Conservation (phyloP, 805 yeast genomes). For the Teunomyces tritomae region DNA sequence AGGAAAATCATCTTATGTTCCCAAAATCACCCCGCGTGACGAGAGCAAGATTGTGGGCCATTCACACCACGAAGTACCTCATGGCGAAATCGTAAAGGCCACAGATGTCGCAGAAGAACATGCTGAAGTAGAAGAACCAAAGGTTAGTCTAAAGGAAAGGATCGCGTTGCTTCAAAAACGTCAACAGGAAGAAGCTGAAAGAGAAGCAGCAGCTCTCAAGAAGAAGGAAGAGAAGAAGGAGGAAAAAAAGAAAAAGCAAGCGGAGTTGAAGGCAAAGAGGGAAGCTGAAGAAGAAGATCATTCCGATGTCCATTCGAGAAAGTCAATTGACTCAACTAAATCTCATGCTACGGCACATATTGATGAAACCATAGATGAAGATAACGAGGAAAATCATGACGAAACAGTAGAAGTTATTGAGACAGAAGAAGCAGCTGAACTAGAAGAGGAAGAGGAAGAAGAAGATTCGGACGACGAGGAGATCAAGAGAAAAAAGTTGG, state of each 20-base stretch:
- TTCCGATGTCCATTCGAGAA: constrained; percentile 8
- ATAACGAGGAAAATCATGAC: constrained; percentile 12
- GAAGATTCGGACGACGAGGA: constrained; percentile 75
- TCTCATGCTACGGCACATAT: neutral
- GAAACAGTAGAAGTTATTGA: constrained; percentile 7
- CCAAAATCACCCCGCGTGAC: constrained; percentile 42
- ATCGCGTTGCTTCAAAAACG: constrained; percentile 79
- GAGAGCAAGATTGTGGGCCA: constrained; percentile 30
- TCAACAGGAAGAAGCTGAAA: constrained; percentile 76
- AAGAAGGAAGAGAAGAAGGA: constrained; percentile 39
- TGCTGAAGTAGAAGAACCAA: constrained; percentile 57
- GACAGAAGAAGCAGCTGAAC: constrained; percentile 15
- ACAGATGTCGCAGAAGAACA: constrained; percentile 33
- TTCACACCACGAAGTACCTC: constrained; percentile 24
- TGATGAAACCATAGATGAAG: constrained; percentile 12
- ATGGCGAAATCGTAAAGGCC: constrained; percentile 24
- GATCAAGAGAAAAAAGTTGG: constrained; percentile 66
- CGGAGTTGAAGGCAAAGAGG: constrained; percentile 27
- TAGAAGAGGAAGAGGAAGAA: constrained; percentile 45
- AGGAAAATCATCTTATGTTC: constrained; percentile 60
- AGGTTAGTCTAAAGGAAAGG: constrained; percentile 80
- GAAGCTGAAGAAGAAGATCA: constrained; percentile 16
- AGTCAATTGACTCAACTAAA: constrained; percentile 4
- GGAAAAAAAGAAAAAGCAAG: constrained; percentile 35
- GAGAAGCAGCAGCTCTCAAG: constrained; percentile 58